These are phyloP conservation scores for Claviceps sp. DNA, from an alignment of 2,329 filamentous ascomycete genomes.

Conservation along the genomic window DNA sequence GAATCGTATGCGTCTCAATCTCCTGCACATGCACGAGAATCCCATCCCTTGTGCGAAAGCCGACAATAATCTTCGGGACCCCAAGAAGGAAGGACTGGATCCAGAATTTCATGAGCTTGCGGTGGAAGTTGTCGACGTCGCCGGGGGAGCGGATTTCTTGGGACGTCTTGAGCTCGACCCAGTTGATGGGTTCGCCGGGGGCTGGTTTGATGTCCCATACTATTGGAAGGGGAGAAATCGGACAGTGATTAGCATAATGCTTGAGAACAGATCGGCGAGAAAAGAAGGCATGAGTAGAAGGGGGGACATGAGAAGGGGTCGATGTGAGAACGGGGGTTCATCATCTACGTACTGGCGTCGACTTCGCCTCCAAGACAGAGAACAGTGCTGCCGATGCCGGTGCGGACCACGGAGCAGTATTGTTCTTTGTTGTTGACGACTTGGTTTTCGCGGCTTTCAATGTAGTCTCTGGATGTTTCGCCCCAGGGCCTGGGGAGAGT, in stretches of 20 bases:
- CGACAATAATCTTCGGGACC: constrained; percentile 82
- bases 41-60: constrained; percentile 64
- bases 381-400: constrained; percentile 62
- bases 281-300: too few species aligned
- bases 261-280: too few species aligned
- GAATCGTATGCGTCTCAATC: constrained; percentile 67
- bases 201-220: constrained; percentile 75
- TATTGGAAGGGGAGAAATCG: constrained; percentile 14
- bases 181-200: constrained; percentile 60
- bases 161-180: constrained; percentile 92
- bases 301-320: not conserved
- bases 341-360: constrained; percentile 51
- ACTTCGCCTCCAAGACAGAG: constrained; percentile 87
- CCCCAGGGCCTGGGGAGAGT: constrained; percentile 65
- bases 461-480: constrained; percentile 57
- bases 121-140: constrained; percentile 65
- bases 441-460: constrained; percentile 59
- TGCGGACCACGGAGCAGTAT: constrained; percentile 89
- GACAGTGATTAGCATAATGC: not conserved
- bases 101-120: constrained; percentile 92
- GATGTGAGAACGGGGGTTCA: not conserved
- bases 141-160: constrained; percentile 53
- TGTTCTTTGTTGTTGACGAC: constrained; percentile 81
- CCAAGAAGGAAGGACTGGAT: constrained; percentile 90
- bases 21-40: constrained; percentile 62